Evolutionary conservation across 1,139 yeast genomes (phyloP), one percentile per base, ranked within the genome.

Genomic region (Geotrichum bryndzae): DNA sequence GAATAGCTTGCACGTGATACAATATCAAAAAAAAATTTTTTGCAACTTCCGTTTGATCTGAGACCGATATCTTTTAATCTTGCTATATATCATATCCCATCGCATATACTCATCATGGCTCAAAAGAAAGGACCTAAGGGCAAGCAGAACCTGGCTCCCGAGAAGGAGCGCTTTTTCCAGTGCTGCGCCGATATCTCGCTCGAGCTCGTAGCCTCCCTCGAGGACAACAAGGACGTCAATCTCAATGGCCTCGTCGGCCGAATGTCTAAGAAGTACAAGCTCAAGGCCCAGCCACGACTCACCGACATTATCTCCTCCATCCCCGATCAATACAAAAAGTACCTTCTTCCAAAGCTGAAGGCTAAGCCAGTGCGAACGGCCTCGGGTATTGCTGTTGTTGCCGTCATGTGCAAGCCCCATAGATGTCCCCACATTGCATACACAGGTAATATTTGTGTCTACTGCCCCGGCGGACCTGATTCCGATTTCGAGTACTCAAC

Each of bases 401-500:
- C 99, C 0, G 98, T 95, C 48, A 94, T 95, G 98, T 94, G 98
- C 78, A 95, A 94, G 74, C 99, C 99, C 2, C 99, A 94, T 75
- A 83, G 99, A 78, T 94, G 99, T 77, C 99, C 99, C 41, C 99
- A 94, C 75, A 95, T 94, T 71, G 98, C 99, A 41, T 95, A 94
- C 74, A 94, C 99, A 0, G 99, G 99, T 64, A 94, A 94, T 72
- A 94, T 94, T 66, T 94, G 99, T 80, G 99, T 94, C 18, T 94
- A 94, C 74, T 94, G 99, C 77, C 99, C 99, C 3, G 99, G 99
- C 64, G 99, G 99, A 0, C 99, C 99, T 1, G 99, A 94, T 74
- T 88, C 96, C 1, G 99, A 94, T 77, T 94, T 94, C 72, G 99
- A 94, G 73, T 94, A 94, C 74, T 90, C 97, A 0, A 94, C 99